Conservation (phyloP, 139 green algal genomes). For the Chlamydomonas incerta region DNA sequence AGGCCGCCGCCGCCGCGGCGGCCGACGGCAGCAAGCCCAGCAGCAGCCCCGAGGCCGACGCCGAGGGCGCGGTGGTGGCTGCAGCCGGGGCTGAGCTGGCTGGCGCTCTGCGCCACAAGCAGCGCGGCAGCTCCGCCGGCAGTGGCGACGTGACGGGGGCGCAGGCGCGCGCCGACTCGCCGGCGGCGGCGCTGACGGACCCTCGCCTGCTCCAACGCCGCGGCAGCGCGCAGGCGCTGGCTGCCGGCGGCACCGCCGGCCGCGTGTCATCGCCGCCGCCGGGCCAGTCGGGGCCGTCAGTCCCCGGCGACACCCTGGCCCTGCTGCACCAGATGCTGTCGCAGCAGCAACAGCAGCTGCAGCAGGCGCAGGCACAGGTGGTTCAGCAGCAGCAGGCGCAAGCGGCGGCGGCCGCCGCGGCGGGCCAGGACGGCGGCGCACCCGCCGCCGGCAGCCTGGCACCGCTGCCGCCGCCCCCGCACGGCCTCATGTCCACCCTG, state of each 20-base stretch:
- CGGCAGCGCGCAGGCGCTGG: neutral
- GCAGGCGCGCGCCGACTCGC: neutral
- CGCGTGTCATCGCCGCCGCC: neutral
- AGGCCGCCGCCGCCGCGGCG: neutral
- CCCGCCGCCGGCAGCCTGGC: no score
- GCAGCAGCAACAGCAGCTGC: constrained; percentile 28
- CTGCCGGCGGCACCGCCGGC: no score
- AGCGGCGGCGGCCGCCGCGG: no score
- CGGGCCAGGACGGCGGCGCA: no score
- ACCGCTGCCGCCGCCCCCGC: neutral
- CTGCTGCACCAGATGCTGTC: constrained; percentile 18
- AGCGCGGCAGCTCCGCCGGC: neutral
- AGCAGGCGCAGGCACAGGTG: neutral
- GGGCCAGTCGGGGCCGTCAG: neutral
- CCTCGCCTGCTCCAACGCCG: neutral
- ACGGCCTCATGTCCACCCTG: constrained; percentile 13
- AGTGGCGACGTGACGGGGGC: neutral
- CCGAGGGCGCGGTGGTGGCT: no score
- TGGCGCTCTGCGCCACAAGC: neutral
- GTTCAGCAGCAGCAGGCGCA: constrained; percentile 1
- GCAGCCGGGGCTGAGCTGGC: no score
- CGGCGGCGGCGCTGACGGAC: neutral
- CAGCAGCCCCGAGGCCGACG: no score
- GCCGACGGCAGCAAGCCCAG: no score
- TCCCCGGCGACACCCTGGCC: constrained; percentile 2